These are phyloP conservation scores for Mollisiaceae sp. DNA, from an alignment of 2,329 filamentous ascomycete species.

Conservation along the genomic window DNA sequence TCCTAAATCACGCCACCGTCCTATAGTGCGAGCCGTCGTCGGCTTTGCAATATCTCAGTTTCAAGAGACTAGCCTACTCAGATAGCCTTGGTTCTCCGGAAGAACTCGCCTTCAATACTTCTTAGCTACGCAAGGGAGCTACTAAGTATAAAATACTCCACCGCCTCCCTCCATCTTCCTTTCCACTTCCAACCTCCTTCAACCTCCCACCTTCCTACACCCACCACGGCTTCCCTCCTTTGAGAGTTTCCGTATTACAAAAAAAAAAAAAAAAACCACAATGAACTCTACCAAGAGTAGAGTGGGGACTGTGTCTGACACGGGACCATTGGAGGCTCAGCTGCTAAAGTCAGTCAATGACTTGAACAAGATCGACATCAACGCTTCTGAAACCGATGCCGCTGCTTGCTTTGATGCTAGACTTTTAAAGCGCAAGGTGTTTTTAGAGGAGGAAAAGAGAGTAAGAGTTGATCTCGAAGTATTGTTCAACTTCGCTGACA, in stretches of 20 bases:
- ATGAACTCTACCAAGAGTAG: not conserved
- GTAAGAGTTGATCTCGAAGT: not conserved
- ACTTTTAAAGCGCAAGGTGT: not conserved
- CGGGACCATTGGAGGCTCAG: not conserved
- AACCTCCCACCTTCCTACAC: too few species aligned
- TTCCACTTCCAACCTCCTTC: too few species aligned
- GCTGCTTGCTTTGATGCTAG: not conserved
- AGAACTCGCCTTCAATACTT: too few species aligned
- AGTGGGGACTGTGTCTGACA: not conserved
- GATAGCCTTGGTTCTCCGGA: too few species aligned
- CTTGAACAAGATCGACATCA: not conserved
- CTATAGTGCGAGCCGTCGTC: too few species aligned
- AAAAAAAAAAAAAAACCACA: not conserved
- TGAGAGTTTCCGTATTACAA: not conserved
- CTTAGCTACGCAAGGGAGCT: too few species aligned
- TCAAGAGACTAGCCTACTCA: too few species aligned
- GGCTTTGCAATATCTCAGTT: too few species aligned
- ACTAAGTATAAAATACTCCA: too few species aligned
- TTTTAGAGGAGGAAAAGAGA: not conserved
- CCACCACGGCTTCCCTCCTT: too few species aligned
- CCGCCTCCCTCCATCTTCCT: too few species aligned
- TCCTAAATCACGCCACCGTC: too few species aligned
- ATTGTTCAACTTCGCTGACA: not conserved
- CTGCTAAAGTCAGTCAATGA: not conserved
- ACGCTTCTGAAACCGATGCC: not conserved